These are phyloP conservation scores for Binderoboletus segoi DNA, from an alignment of 1,284 basidiomycete species.

Conservation along the genomic window DNA sequence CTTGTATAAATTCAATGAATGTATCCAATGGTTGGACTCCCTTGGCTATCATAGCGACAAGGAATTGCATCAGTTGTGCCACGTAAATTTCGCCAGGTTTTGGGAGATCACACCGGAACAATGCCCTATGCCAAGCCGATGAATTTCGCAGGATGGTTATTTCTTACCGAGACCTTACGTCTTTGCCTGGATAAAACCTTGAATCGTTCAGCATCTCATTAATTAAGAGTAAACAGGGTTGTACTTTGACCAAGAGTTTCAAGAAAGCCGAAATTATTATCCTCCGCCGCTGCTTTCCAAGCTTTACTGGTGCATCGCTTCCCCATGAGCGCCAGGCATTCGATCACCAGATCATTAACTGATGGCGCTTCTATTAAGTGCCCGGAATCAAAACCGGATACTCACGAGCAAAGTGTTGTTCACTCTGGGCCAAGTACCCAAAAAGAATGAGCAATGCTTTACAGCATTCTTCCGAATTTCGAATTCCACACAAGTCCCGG, in stretches of 20 bases:
- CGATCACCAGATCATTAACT: slow-evolving; percentile 49
- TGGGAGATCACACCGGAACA: slow-evolving; percentile 12
- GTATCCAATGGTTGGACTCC: slow-evolving; percentile 13
- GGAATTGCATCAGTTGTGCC: slow-evolving; percentile 32
- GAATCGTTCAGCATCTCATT: slow-evolving; percentile 5
- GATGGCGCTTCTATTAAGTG: background rate
- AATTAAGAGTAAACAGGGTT: background rate
- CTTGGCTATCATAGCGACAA: slow-evolving; percentile 25
- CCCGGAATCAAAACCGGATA: background rate
- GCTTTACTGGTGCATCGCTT: slow-evolving; percentile 20
- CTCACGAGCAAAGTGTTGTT: slow-evolving; percentile 32
- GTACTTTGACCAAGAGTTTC: slow-evolving; percentile 25
- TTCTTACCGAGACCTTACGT: slow-evolving; percentile 17
- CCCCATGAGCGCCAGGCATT: slow-evolving; percentile 32
- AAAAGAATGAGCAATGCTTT: slow-evolving; percentile 40
- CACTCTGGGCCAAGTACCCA: slow-evolving; percentile 30
- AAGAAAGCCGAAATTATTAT: slow-evolving; percentile 13
- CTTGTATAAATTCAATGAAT: slow-evolving; percentile 17
- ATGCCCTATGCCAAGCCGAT: slow-evolving; percentile 9
- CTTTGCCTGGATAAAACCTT: slow-evolving; percentile 22
- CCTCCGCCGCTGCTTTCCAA: slow-evolving; percentile 23
- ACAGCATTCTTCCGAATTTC: slow-evolving; percentile 34
- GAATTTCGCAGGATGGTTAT: background rate
- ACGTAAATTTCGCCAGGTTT: slow-evolving; percentile 8
- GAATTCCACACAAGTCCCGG: slow-evolving; percentile 27